Evolutionary conservation across 495 filamentous ascomycete genomes (phyloP).

Genomic region (Hyaloscypha bicolor): DNA sequence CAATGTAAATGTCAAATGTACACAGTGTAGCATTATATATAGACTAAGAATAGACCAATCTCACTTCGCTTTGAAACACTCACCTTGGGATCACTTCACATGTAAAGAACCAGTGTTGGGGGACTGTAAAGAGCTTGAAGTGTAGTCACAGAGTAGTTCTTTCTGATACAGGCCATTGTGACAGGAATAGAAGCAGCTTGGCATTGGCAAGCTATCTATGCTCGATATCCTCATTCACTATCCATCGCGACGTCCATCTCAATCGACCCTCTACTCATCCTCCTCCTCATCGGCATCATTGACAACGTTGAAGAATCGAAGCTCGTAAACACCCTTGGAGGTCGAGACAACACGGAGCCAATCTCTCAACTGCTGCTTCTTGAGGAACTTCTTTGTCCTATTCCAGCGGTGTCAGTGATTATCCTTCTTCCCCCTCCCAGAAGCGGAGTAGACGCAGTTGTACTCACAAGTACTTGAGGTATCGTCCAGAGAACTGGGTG

Average conservation of each 20-base stretch:
- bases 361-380: slow-evolving; percentile 99
- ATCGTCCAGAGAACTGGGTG: slow-evolving; percentile 96
- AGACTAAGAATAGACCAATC: slow-evolving; percentile 3
- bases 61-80: not conserved
- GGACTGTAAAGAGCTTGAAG: no score
- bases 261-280: slow-evolving; percentile 70
- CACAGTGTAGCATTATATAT: slow-evolving; percentile 13
- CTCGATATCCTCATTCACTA: slow-evolving; percentile 6
- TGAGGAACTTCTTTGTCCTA: slow-evolving; percentile 99
- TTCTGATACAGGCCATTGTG: not conserved
- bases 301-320: slow-evolving; percentile 99
- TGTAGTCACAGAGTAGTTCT: not conserved
- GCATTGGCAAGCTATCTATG: slow-evolving; percentile 20
- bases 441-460: not conserved
- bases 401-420: slow-evolving; percentile 19
- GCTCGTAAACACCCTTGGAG: slow-evolving; percentile 95
- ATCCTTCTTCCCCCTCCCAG: not conserved
- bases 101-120: no score
- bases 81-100: not conserved
- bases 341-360: slow-evolving; percentile 99
- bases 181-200: slow-evolving; percentile 15
- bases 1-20: not conserved
- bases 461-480: slow-evolving; percentile 98
- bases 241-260: slow-evolving; percentile 12
- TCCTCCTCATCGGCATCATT: slow-evolving; percentile 96